These are phyloP conservation scores for Dothideomycetes sp. DNA, from an alignment of 2,329 filamentous ascomycete species.

Conservation along the genomic window DNA sequence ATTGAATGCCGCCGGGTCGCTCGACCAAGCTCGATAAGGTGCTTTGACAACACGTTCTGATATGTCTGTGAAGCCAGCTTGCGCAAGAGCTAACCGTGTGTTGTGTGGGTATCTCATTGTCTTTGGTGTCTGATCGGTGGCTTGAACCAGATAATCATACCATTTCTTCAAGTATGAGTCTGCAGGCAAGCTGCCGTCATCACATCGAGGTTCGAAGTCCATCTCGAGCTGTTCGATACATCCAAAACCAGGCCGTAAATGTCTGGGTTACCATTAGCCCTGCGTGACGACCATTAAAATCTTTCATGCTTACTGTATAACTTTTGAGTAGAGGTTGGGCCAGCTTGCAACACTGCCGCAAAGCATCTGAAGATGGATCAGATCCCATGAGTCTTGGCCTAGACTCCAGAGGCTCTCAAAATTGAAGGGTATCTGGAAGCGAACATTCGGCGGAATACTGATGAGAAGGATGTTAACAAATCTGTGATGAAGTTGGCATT, in stretches of 20 bases:
- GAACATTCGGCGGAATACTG: constrained; percentile 62
- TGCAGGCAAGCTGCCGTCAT: constrained; percentile 52
- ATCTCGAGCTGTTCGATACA: constrained; percentile 84
- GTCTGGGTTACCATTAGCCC: constrained; percentile 49
- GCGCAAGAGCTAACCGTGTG: constrained; percentile 53
- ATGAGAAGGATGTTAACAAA: neutral
- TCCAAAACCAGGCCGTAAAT: constrained; percentile 67
- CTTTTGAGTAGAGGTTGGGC: constrained; percentile 62
- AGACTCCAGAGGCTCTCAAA: constrained; percentile 65
- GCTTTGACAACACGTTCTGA: constrained; percentile 59
- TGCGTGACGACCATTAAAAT: too few relatives aligned
- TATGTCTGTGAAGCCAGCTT: constrained; percentile 72
- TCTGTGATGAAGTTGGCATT: neutral
- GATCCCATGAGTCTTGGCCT: constrained; percentile 62
- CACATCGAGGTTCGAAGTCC: constrained; percentile 66
- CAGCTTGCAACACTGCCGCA: constrained; percentile 70
- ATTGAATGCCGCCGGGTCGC: constrained; percentile 54
- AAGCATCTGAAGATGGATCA: constrained; percentile 75
- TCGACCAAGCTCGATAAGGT: constrained; percentile 66
- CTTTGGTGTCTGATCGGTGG: constrained; percentile 55
- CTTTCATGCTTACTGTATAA: constrained; percentile 51
- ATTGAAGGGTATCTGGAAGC: constrained; percentile 61
- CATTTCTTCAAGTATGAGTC: constrained; percentile 46
- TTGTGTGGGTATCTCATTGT: constrained; percentile 57
- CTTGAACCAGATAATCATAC: constrained; percentile 53